Base-by-base conservation (phyloP, 306 rosid genomes). In the Heteromeles arbutifolia region DNA sequence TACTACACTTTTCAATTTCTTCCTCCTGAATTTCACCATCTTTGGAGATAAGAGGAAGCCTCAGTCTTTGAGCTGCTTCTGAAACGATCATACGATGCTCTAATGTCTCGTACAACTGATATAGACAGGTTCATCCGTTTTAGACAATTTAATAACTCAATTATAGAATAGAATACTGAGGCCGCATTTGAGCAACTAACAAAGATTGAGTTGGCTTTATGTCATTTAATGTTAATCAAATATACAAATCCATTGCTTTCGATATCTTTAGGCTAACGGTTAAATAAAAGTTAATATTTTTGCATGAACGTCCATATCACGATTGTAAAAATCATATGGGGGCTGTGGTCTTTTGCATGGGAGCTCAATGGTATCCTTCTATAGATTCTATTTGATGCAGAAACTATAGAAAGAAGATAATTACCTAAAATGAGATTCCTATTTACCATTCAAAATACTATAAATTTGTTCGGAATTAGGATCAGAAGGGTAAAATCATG, bases 11-110 rank as follows among this genome's bases (percentile, higher is more conserved):
- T 82, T 95, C 97, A 73, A 95, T 95, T 72, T 95, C 97, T 58
- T 95, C 97, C 81, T 88, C 92, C 2, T 83, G 91, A 79, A 95
- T 82, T 86, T 95, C 97, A 56, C 99, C 99, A 73, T 95, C 97
- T 85, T 95, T 95, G 75, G 97, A 88, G 77, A 92, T 90, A 50
- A 90, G 91, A 80, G 99, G 99, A 66, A 95, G 89, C 82, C 99
- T 92, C 83, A 90, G 85, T 83, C 93, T 86, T 82, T 95, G 99
- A 77, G 93, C 95, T 39, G 99, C 97, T 87, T 95, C 99, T 66
- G 99, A 97, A 54, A 90, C 89, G 52, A 83, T 85, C 97, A 95
- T 88, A 70, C 90, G 90, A 81, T 95, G 97, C 86, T 95, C 99
- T 82, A 95, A 82, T 63, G 90, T 92, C 83, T 92, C 96, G 6